These are phyloP conservation scores for Zoysia pacifica DNA, from an alignment of 176 grass and related monocot genomes.

Conservation along the genomic window DNA sequence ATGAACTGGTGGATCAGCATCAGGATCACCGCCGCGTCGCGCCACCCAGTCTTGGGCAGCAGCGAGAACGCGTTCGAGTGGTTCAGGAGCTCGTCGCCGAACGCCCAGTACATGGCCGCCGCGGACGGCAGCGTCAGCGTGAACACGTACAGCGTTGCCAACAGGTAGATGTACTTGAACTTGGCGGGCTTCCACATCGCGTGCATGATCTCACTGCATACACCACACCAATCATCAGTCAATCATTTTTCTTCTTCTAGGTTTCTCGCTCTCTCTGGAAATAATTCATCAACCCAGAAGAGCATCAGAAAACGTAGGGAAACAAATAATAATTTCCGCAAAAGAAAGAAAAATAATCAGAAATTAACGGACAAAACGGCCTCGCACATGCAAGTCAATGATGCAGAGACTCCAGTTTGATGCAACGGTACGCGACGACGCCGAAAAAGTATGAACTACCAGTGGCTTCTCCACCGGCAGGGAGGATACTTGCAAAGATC, in stretches of 20 bases:
- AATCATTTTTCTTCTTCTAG: too few species aligned
- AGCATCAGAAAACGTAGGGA: background rate
- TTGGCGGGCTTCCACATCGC: conserved; percentile 85
- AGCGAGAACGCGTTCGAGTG: conserved; percentile 85
- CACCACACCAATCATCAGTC: too few species aligned
- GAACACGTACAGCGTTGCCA: conserved; percentile 85
- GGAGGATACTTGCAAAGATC: conserved; percentile 43
- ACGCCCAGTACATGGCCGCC: conserved; percentile 75
- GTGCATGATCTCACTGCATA: conserved; percentile 76
- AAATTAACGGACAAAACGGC: conserved; percentile 44
- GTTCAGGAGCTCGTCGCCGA: conserved; percentile 66
- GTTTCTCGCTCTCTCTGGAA: too few species aligned
- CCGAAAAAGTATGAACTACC: background rate
- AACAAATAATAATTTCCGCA: background rate
- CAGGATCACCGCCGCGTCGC: conserved; percentile 67
- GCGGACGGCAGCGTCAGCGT: conserved; percentile 81
- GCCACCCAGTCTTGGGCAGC: conserved; percentile 60
- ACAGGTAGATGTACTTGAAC: conserved; percentile 87
- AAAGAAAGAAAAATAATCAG: background rate
- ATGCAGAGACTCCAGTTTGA: conserved; percentile 31
- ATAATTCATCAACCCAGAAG: too few species aligned
- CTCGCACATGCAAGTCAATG: conserved; percentile 46
- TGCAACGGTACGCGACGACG: conserved; percentile 34
- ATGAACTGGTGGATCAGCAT: conserved; percentile 95
- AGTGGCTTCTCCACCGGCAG: conserved; percentile 32